Evolutionary conservation across 1,139 yeast species (phyloP).

Genomic region (Maudiozyma humilis): DNA sequence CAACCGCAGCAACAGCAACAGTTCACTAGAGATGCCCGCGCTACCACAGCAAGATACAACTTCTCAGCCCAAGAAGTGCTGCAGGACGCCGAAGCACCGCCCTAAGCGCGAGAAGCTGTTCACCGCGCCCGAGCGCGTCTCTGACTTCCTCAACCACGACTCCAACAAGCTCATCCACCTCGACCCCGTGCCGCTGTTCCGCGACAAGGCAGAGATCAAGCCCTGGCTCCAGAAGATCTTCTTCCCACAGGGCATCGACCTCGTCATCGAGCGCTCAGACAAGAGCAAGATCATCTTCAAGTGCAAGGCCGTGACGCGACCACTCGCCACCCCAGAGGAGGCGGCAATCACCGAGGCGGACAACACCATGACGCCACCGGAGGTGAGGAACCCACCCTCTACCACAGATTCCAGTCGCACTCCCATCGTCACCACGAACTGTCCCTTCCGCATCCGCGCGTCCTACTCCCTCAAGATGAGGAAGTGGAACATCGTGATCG

Average conservation of each 20-base stretch:
- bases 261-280: constrained; percentile 66
- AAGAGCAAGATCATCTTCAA: constrained; percentile 59
- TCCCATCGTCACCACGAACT: constrained; percentile 32
- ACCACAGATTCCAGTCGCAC: not conserved
- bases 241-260: constrained; percentile 44
- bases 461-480: constrained; percentile 49
- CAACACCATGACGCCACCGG: not conserved
- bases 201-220: constrained; percentile 44
- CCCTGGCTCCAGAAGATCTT: constrained; percentile 56
- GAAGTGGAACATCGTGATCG: constrained; percentile 54
- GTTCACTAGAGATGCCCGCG: not conserved
- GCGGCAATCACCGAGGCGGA: constrained; percentile 9
- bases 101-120: constrained; percentile 5
- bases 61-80: not conserved
- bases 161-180: constrained; percentile 30
- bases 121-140: constrained; percentile 9
- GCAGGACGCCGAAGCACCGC: not conserved
- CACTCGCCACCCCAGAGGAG: not conserved
- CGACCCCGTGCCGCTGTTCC: constrained; percentile 37
- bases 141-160: constrained; percentile 8
- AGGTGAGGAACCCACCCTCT: constrained; percentile 3
- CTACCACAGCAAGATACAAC: not conserved
- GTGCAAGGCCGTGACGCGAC: constrained; percentile 40
- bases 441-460: constrained; percentile 66
- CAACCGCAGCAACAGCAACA: not conserved